These are phyloP conservation scores for Fusarium continuum DNA, from an alignment of 2,329 filamentous ascomycete species.

Conservation along the genomic window DNA sequence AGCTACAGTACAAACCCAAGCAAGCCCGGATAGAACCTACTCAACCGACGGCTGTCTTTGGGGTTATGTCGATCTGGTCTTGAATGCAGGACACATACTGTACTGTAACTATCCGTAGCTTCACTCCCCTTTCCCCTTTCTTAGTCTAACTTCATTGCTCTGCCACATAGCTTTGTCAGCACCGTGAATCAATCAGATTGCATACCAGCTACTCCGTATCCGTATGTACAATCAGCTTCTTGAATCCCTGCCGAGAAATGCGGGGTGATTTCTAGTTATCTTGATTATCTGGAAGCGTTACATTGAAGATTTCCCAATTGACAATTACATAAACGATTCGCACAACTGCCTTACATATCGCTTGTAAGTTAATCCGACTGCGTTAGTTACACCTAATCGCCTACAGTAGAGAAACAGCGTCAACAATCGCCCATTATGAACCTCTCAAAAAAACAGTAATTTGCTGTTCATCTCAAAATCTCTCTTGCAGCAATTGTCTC, in stretches of 20 bases:
- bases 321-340: slow-evolving; percentile 28
- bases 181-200: slow-evolving; percentile 16
- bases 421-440: not conserved
- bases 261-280: slow-evolving; percentile 27
- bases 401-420: not conserved
- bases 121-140: not conserved
- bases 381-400: not conserved
- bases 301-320: not conserved
- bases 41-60: not conserved
- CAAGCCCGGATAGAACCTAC: no score
- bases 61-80: slow-evolving; percentile 4
- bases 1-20: no score
- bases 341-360: slow-evolving; percentile 8
- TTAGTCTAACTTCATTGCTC: slow-evolving; percentile 18
- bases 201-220: slow-evolving; percentile 16
- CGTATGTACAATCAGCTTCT: slow-evolving; percentile 11
- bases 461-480: not conserved
- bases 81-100: no score
- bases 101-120: no score
- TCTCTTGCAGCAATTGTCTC: slow-evolving; percentile 12
- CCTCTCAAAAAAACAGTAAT: slow-evolving; percentile 13
- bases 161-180: slow-evolving; percentile 29
- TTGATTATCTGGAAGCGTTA: slow-evolving; percentile 16
- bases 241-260: slow-evolving; percentile 13
- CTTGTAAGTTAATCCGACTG: not conserved